Percentiles rank a stretch among this genome's conserved stretches.
These are phyloP conservation scores for Cladosporium sp. DNA, from an alignment of 2,329 filamentous ascomycete genomes.

Conservation along the genomic window DNA sequence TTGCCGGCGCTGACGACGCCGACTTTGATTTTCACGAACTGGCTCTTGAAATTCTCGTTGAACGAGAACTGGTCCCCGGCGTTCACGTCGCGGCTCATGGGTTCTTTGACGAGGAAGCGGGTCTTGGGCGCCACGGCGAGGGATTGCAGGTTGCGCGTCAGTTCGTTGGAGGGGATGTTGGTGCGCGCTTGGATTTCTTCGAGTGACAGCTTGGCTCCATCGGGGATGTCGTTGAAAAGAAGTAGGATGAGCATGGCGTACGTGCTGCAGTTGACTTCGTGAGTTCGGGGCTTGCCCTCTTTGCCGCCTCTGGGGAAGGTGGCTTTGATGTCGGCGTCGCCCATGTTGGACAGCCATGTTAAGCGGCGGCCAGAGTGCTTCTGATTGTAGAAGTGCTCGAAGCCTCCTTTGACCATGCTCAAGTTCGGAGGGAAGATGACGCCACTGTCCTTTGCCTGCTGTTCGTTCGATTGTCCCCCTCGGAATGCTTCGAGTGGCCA, in stretches of 20 bases:
- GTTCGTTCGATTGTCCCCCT: conserved; percentile 48
- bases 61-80: conserved; percentile 74
- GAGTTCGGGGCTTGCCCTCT: conserved; percentile 65
- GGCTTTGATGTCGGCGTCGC: conserved; percentile 82
- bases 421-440: conserved; percentile 75
- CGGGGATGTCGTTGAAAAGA: conserved; percentile 75
- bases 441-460: conserved; percentile 31
- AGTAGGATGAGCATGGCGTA: conserved; percentile 87
- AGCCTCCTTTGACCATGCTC: conserved; percentile 72
- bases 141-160: conserved; percentile 74
- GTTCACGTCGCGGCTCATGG: conserved; percentile 73
- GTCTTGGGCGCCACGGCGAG: conserved; percentile 81
- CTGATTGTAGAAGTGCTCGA: conserved; percentile 81
- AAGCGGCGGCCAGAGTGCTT: conserved; percentile 85
- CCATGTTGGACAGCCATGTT: conserved; percentile 74
- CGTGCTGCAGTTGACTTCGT: conserved; percentile 89
- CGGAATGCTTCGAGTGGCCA: conserved; percentile 91
- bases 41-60: conserved; percentile 77
- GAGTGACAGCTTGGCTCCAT: conserved; percentile 48
- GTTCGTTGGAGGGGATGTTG: conserved; percentile 69
- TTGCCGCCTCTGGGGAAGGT: conserved; percentile 72
- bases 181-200: conserved; percentile 82
- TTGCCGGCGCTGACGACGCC: conserved; percentile 76
- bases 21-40: conserved; percentile 83
- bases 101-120: conserved; percentile 74